phyloP scores from a whole-genome alignment of 495 filamentous ascomycete genomes.

The Podospora tetraspora region DNA sequence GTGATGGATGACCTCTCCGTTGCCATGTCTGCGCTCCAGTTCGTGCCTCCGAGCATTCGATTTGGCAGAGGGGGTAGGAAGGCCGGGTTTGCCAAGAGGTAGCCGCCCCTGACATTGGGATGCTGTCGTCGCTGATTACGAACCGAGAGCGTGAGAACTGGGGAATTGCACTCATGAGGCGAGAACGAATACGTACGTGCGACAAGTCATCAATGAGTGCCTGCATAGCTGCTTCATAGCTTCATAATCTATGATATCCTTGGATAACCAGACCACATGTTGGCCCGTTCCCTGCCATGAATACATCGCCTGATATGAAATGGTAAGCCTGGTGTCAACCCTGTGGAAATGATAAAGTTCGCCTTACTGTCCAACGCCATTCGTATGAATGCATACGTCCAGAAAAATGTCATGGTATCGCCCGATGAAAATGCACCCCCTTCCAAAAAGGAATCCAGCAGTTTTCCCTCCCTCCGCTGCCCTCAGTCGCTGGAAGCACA shows the following conservation, averaged over 20 bases:
- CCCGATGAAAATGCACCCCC: neutral
- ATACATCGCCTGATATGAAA: neutral
- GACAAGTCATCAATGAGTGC: neutral
- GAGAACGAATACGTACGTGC: neutral
- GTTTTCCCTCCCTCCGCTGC: neutral
- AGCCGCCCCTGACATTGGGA: neutral
- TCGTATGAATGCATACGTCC: neutral
- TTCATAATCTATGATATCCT: slow-evolving; percentile 1
- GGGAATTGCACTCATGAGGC: neutral
- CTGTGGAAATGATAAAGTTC: neutral
- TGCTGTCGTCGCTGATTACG: neutral
- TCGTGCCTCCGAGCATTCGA: slow-evolving; percentile 71
- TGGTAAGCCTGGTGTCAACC: neutral
- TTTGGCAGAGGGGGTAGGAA: slow-evolving; percentile 60
- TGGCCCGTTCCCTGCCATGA: neutral
- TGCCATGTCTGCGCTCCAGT: slow-evolving; percentile 77
- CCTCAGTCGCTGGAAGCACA: slow-evolving; percentile 77
- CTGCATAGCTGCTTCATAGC: slow-evolving; percentile 5
- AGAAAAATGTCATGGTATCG: neutral
- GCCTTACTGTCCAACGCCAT: slow-evolving; percentile 2
- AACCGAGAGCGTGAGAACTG: neutral
- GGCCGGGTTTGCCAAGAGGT: slow-evolving; percentile 41
- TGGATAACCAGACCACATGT: neutral
- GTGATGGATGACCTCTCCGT: slow-evolving; percentile 68
- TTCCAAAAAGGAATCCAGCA: neutral